A percentile compares a stretch with the other conserved stretches of the same genome.
These are phyloP conservation scores for Posidonia australis DNA, from an alignment of 106 monocot genomes.

Conservation along the genomic window DNA sequence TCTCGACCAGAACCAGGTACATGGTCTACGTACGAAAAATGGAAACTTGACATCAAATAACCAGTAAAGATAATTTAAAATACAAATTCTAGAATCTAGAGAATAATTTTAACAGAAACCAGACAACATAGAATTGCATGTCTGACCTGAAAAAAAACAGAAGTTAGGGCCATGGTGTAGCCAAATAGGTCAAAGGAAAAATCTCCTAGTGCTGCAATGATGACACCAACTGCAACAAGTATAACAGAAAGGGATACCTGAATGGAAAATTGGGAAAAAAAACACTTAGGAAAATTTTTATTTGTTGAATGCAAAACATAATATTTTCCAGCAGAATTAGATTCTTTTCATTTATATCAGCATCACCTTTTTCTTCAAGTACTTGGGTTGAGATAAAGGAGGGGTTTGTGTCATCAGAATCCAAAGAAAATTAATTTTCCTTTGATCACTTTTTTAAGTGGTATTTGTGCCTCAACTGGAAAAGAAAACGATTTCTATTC, in stretches of 20 bases:
- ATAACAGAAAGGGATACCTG: constrained; percentile 89
- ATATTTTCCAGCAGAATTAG: not conserved
- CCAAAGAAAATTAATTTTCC: too few relatives aligned
- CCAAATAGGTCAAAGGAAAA: constrained; percentile 97
- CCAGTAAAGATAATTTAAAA: too few relatives aligned
- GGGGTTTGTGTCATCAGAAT: too few relatives aligned
- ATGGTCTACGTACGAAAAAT: constrained; percentile 38
- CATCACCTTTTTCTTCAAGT: too few relatives aligned
- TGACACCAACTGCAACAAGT: constrained; percentile 65
- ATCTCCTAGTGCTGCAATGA: constrained; percentile 83
- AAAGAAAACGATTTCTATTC: too few relatives aligned
- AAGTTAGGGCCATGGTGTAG: constrained; percentile 79
- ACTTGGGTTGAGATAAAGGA: too few relatives aligned
- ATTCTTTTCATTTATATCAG: too few relatives aligned
- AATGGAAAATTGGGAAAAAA: not conserved
- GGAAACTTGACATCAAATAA: too few relatives aligned
- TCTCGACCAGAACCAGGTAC: constrained; percentile 93
- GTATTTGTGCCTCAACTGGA: too few relatives aligned
- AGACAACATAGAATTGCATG: not conserved
- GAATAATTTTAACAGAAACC: too few relatives aligned
- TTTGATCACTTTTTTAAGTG: too few relatives aligned
- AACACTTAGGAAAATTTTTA: not conserved
- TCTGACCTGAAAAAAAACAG: constrained; percentile 91
- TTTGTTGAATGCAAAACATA: not conserved
- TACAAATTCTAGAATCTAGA: too few relatives aligned